Evolutionary conservation across 2,329 filamentous ascomycete genomes (phyloP).

Genomic region (Nigrospora oryzae): DNA sequence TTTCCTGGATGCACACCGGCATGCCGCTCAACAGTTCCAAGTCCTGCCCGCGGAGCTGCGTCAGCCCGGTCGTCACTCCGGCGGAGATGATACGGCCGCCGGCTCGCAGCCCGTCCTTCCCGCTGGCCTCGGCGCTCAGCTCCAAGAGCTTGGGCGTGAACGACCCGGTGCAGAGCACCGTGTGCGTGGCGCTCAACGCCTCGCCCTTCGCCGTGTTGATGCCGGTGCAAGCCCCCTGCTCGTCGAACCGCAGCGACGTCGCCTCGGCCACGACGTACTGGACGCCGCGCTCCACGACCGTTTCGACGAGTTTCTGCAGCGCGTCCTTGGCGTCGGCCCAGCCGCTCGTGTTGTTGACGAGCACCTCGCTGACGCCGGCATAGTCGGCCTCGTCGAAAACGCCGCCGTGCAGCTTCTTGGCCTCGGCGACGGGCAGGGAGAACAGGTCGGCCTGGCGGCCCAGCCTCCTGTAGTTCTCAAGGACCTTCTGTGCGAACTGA

Average conservation of each 20-base stretch:
- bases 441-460: slow-evolving; percentile 29
- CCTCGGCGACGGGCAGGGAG: slow-evolving; percentile 34
- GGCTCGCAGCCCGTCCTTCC: slow-evolving; percentile 37
- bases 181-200: slow-evolving; percentile 36
- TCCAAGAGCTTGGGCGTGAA: slow-evolving; percentile 50
- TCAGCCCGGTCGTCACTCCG: slow-evolving; percentile 51
- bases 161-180: slow-evolving; percentile 47
- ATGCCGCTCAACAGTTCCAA: slow-evolving; percentile 35
- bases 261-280: slow-evolving; percentile 49
- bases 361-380: slow-evolving; percentile 46
- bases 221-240: slow-evolving; percentile 33
- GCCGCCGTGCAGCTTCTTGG: slow-evolving; percentile 43
- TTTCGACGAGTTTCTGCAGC: slow-evolving; percentile 43
- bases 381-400: slow-evolving; percentile 55
- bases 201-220: slow-evolving; percentile 37
- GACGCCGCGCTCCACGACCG: slow-evolving; percentile 45
- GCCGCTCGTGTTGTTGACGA: slow-evolving; percentile 53
- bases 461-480: slow-evolving; percentile 41
- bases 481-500: slow-evolving; percentile 41
- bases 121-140: slow-evolving; percentile 37
- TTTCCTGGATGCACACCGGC: slow-evolving; percentile 33
- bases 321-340: slow-evolving; percentile 56
- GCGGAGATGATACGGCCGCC: slow-evolving; percentile 48
- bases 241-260: slow-evolving; percentile 35
- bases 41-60: slow-evolving; percentile 38